A percentile compares a stretch with the other conserved stretches of the same genome.
Conservation (phyloP, 2,329 filamentous ascomycete species). For the Monosporascus sp. region DNA sequence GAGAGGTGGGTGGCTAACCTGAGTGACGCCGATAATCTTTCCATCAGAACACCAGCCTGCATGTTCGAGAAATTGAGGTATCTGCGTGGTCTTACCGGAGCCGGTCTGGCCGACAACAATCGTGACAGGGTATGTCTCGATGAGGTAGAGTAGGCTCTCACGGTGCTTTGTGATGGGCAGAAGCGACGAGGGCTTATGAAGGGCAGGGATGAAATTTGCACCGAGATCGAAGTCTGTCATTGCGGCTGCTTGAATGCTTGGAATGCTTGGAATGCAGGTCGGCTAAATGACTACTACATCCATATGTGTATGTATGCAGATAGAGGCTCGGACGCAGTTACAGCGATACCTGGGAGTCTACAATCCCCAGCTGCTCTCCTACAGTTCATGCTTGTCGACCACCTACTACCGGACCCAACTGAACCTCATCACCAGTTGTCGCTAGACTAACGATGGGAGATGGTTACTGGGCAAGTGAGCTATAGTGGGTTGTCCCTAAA, state of each 20-base stretch:
- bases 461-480: too few relatives aligned
- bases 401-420: too few relatives aligned
- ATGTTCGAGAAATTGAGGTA: slow-evolving; percentile 84
- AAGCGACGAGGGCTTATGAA: slow-evolving; percentile 79
- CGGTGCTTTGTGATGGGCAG: slow-evolving; percentile 84
- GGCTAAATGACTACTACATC: not conserved
- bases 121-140: slow-evolving; percentile 79
- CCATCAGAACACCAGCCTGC: slow-evolving; percentile 85
- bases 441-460: too few relatives aligned
- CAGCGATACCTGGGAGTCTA: not conserved
- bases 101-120: slow-evolving; percentile 93
- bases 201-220: slow-evolving; percentile 65
- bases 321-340: not conserved
- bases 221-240: slow-evolving; percentile 56
- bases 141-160: slow-evolving; percentile 73
- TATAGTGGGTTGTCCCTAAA: too few relatives aligned
- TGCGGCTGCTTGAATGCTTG: slow-evolving; percentile 1
- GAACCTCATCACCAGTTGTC: too few relatives aligned
- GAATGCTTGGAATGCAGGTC: slow-evolving; percentile 5
- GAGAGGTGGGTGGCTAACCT: slow-evolving; percentile 55
- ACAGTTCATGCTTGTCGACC: not conserved
- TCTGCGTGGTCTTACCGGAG: slow-evolving; percentile 91
- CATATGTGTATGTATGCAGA: not conserved
- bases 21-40: slow-evolving; percentile 81
- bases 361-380: not conserved